These are phyloP conservation scores for Petunia secreta DNA, from an alignment of 257 asterid genomes.

Conservation along the genomic window DNA sequence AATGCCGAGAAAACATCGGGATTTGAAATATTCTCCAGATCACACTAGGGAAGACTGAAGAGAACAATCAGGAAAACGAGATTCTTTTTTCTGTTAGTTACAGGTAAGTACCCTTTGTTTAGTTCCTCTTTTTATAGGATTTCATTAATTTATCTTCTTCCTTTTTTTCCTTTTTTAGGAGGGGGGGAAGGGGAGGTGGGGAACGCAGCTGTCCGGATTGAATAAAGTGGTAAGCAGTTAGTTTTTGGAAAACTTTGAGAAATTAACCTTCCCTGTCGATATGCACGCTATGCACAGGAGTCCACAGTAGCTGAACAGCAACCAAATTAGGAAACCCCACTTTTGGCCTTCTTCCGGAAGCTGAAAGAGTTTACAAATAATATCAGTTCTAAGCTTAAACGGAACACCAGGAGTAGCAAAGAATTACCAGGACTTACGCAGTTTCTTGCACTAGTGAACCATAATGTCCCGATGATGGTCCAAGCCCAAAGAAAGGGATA, in stretches of 20 bases:
- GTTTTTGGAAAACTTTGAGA: background rate
- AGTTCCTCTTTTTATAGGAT: background rate
- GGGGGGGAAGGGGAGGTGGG: background rate
- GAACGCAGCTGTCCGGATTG: background rate
- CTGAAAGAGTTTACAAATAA: slow-evolving; percentile 39
- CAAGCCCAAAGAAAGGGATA: slow-evolving; percentile 90
- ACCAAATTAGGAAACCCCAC: slow-evolving; percentile 36
- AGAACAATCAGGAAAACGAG: background rate
- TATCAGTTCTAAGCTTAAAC: slow-evolving; percentile 29
- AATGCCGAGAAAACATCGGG: background rate
- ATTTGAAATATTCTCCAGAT: background rate
- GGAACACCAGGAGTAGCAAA: slow-evolving; percentile 17
- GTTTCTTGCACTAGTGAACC: slow-evolving; percentile 77
- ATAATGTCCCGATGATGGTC: slow-evolving; percentile 83
- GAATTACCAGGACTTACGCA: slow-evolving; percentile 59
- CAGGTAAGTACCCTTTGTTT: background rate
- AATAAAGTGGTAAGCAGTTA: background rate
- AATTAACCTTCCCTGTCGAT: slow-evolving; percentile 23
- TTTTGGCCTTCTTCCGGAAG: slow-evolving; percentile 36
- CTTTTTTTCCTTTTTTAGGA: background rate
- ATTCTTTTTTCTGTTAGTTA: background rate
- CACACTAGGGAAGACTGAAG: background rate
- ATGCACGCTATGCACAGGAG: slow-evolving; percentile 26
- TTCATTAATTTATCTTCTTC: background rate
- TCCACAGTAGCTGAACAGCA: slow-evolving; percentile 37